Evolutionary conservation across 1,139 yeast species (phyloP), one percentile per base, ranked within the genome.

Genomic region (Protomyces gravidus): DNA sequence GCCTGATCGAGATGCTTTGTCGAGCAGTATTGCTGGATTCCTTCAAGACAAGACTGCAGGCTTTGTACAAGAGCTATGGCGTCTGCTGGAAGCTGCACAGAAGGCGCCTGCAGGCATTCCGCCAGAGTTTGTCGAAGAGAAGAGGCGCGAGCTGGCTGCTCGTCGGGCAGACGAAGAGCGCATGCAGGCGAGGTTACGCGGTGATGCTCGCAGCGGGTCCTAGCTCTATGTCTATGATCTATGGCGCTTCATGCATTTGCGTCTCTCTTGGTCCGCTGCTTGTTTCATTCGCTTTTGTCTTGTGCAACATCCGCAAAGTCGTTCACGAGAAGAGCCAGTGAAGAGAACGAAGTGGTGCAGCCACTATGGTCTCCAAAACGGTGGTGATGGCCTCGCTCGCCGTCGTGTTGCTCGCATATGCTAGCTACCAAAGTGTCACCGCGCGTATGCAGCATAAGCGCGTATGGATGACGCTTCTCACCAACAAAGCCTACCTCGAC

Each of bases 391-490:
- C 36, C 3, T 30, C 36, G 15, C 9, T 36, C 23, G 42, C 42
- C n/a, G 42, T 17, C 21, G 21, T 36, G 5, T 11, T 36, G 42
- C 42, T 36, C 19, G 42, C 42, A 1, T 36, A 15, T 15, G 42
- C 42, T 9, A 36, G 42, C 25, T 36, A 36, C 9, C 21, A 15
- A 5, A 36, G 42, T 17, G 63, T 61, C 28, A 50, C 56, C 55
- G 48, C 65, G 13, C 30, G 30, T 11, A 45, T 25, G 30, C 48
- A 23, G 28, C 48, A 23, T 30, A 63, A 64, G 13, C 69, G 67
- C 56, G 79, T 77, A 1, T 81, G 84, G 84, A 76, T 82, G 0
- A 79, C 83, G 0, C 70, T 81, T 36, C 76, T 80, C 61, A 80
- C 84, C 21, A 79, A 77, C 66, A 71, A 74, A 11, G 73, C 73